Evolutionary conservation across 805 yeast species (phyloP).

Genomic region (Ogataea glucozyma): DNA sequence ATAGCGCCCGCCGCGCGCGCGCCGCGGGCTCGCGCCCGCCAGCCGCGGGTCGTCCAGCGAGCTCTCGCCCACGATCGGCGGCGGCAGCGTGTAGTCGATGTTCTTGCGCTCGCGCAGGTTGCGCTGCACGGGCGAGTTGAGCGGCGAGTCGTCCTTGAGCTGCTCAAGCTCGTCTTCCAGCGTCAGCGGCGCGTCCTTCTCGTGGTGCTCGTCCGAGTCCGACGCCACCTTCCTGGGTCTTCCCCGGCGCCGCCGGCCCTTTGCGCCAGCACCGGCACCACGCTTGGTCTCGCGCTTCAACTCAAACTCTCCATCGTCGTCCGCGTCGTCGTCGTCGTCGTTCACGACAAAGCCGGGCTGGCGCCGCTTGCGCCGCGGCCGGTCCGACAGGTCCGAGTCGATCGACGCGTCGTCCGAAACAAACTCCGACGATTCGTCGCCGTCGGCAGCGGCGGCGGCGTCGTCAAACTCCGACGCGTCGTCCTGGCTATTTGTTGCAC

Average conservation of each 20-base stretch:
- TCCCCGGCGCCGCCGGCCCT: too few relatives aligned
- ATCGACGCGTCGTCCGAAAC: conserved; percentile 21
- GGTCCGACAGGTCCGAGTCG: conserved; percentile 25
- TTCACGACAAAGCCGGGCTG: conserved; percentile 27
- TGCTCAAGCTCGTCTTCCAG: conserved; percentile 68
- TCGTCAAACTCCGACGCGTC: conserved; percentile 29
- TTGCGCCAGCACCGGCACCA: too few relatives aligned
- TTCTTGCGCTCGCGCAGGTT: conserved; percentile 67
- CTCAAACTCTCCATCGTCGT: conserved; percentile 23
- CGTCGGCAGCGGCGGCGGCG: conserved; percentile 15
- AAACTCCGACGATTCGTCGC: conserved; percentile 27
- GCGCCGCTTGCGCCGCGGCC: conserved; percentile 21
- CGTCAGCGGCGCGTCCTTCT: conserved; percentile 34
- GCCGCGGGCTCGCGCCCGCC: conserved; percentile 32
- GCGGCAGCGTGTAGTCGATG: conserved; percentile 80
- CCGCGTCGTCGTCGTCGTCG: conserved; percentile 29
- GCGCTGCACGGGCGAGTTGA: conserved; percentile 48
- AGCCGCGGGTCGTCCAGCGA: conserved; percentile 29
- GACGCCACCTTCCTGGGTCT: conserved; percentile 6
- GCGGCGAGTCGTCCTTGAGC: conserved; percentile 57
- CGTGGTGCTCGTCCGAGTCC: conserved; percentile 10
- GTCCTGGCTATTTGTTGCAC: conserved; percentile 16
- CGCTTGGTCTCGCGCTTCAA: conserved; percentile 7
- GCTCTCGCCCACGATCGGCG: conserved; percentile 59
- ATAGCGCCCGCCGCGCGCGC: conserved; percentile 28